These are phyloP conservation scores for Setomelanomma holmii DNA, from an alignment of 2,329 filamentous ascomycete species.

Conservation along the genomic window DNA sequence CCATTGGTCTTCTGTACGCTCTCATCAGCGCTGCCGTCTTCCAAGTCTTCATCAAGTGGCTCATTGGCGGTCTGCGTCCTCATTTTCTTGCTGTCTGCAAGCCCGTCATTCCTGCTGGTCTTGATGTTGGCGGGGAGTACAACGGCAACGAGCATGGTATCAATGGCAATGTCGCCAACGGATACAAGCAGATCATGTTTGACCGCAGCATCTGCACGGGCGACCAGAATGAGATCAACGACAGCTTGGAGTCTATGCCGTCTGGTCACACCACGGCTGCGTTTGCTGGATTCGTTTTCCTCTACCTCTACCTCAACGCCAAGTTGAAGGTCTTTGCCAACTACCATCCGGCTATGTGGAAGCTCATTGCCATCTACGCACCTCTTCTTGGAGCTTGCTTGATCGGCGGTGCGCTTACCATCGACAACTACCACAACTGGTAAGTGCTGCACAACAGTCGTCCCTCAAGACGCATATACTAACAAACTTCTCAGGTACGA, in stretches of 20 bases:
- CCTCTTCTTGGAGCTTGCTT: slow-evolving; percentile 72
- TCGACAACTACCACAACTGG: slow-evolving; percentile 73
- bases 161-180: slow-evolving; percentile 58
- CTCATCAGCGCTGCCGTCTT: slow-evolving; percentile 76
- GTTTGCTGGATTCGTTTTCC: slow-evolving; percentile 73
- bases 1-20: slow-evolving; percentile 72
- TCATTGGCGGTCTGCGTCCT: slow-evolving; percentile 70
- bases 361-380: slow-evolving; percentile 68
- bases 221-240: slow-evolving; percentile 68
- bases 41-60: slow-evolving; percentile 77
- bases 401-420: slow-evolving; percentile 73
- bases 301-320: slow-evolving; percentile 77
- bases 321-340: slow-evolving; percentile 79
- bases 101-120: slow-evolving; percentile 60
- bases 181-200: slow-evolving; percentile 69
- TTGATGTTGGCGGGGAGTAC: slow-evolving; percentile 25
- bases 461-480: not conserved
- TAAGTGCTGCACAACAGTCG: not conserved
- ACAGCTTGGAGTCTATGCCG: slow-evolving; percentile 74
- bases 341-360: slow-evolving; percentile 78
- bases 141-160: slow-evolving; percentile 54
- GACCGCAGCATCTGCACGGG: slow-evolving; percentile 75
- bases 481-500: slow-evolving; percentile 63
- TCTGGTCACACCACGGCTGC: slow-evolving; percentile 77
- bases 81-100: slow-evolving; percentile 76